These are phyloP conservation scores for Ambrosia hybrid DNA, from an alignment of 140 eudicot genomes.

Conservation along the genomic window DNA sequence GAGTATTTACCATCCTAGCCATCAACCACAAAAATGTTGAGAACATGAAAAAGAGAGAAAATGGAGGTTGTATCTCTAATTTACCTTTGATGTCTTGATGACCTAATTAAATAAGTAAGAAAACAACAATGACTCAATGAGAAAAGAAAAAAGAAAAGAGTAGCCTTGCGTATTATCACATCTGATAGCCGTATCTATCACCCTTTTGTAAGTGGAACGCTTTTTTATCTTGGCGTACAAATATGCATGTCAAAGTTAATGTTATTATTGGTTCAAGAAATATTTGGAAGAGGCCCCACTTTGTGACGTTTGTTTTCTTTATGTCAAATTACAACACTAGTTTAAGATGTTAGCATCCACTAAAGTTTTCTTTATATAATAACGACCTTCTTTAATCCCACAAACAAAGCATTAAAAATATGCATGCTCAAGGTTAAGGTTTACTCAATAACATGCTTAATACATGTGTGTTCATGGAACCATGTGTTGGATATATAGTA, in stretches of 20 bases:
- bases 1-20: background rate
- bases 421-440: background rate
- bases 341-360: constrained; percentile 29
- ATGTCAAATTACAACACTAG: constrained; percentile 25
- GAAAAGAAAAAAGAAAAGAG: constrained; percentile 13
- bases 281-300: constrained; percentile 18
- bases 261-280: constrained; percentile 20
- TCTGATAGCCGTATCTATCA: constrained; percentile 18
- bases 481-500: no score
- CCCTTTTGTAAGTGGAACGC: constrained; percentile 37
- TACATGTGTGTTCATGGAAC: background rate
- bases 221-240: constrained; percentile 31
- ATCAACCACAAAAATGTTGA: background rate
- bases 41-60: background rate
- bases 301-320: constrained; percentile 24
- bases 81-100: background rate
- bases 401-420: constrained; percentile 12
- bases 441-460: background rate
- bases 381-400: constrained; percentile 5
- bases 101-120: constrained; percentile 14
- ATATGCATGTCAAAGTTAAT: constrained; percentile 13
- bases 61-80: background rate
- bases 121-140: background rate
- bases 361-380: constrained; percentile 26
- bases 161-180: constrained; percentile 13